Base-by-base conservation (phyloP, 1,139 yeast species). In the Eremothecium cymbalariae region DNA sequence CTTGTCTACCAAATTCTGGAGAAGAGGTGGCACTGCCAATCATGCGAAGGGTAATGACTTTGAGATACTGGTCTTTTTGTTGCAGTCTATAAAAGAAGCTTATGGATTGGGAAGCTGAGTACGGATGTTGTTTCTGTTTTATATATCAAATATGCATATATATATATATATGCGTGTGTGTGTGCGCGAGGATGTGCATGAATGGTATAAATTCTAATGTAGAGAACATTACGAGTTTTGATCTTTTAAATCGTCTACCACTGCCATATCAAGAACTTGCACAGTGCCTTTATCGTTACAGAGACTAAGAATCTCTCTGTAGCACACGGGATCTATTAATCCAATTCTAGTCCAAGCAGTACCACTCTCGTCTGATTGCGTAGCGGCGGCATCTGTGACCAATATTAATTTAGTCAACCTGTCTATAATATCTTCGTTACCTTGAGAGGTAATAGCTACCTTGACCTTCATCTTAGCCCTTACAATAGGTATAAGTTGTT, bases 391-490 rank as follows among this genome's bases (percentile, higher is more conserved):
- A n/a, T 34, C 37, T 4, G 27, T 31, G 13, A 36, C 33, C 4
- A 19, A 27, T 14, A 78, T 60, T 6, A 49, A 36, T 19, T 34
- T 42, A n/a, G 42, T 42, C 8, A 53, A 19, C 30, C 47, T 43
- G 16, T 47, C 50, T 11, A 54, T 45, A 2, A 44, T 17, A 13
- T 51, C 59, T 36, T 67, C 65, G 3, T 61, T 52, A 9, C 67
- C 65, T 16, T 66, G 60, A 14, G 12, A 18, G 22, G 37, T 30
- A 21, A 78, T 52, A 0, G 68, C 59, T 9, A 83, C 65, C 47
- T 78, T 75, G 18, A 90, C 70, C 60, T 85, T 78, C 98, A 90
- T 90, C 50, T 82, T 81, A 0, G 98, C 97, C 47, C 98, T 70
- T 0, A 86, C 94, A 43, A 90, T 88, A 8, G 98, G 97, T 26